These are phyloP conservation scores for Simmondsia chinensis DNA, from an alignment of 148 eudicot genomes.

Conservation along the genomic window DNA sequence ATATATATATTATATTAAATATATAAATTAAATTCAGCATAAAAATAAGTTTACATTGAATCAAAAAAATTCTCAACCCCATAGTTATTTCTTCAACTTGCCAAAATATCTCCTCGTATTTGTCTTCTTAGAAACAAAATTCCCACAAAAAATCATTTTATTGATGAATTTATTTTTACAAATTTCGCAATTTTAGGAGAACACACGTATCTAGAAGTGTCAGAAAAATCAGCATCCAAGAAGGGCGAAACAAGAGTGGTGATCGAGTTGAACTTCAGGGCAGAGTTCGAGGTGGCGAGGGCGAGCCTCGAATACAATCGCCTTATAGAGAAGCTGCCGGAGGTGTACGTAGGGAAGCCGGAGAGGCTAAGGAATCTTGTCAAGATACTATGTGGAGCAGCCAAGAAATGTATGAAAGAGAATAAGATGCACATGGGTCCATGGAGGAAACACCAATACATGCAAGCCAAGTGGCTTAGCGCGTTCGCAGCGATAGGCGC, in stretches of 20 bases:
- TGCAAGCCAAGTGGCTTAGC: constrained; percentile 26
- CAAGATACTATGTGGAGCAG: constrained; percentile 21
- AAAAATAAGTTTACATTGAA: too few species aligned
- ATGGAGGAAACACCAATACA: constrained; percentile 31
- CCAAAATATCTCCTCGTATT: too few species aligned
- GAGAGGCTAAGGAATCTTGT: constrained; percentile 15
- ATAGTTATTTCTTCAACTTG: too few species aligned
- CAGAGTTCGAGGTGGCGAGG: constrained; percentile 27
- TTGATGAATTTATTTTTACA: neutral
- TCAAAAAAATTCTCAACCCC: too few species aligned
- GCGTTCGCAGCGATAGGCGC: neutral
- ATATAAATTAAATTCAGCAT: too few species aligned
- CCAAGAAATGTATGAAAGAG: constrained; percentile 27
- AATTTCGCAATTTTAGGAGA: constrained; percentile 8
- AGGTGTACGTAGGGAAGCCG: constrained; percentile 19
- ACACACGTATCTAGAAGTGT: constrained; percentile 17
- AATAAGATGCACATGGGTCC: constrained; percentile 31
- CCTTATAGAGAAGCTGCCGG: constrained; percentile 18
- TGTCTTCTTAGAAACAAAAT: too few species aligned
- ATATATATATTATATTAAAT: too few species aligned
- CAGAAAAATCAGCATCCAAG: constrained; percentile 4
- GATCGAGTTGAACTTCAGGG: constrained; percentile 23
- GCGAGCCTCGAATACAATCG: constrained; percentile 24
- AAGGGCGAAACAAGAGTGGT: constrained; percentile 17
- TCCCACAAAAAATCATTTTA: too few species aligned